phyloP scores from a whole-genome alignment of 495 filamentous ascomycete genomes.

The Penicillium fimorum region DNA sequence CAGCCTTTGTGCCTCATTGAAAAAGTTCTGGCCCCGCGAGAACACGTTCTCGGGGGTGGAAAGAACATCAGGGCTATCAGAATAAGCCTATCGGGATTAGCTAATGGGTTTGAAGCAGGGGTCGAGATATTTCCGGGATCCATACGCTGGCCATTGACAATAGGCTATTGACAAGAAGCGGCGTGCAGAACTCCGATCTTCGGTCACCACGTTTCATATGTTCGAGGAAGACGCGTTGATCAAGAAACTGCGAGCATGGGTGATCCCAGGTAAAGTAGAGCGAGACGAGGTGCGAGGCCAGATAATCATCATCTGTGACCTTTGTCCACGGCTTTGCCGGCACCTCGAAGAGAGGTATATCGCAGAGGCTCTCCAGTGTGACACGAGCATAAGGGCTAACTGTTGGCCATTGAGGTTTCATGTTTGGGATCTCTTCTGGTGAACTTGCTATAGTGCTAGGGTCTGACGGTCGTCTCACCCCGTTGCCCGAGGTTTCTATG shows the following conservation, averaged over 20 bases:
- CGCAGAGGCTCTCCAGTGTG: conserved; percentile 37
- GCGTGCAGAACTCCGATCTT: conserved; percentile 35
- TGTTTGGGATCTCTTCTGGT: conserved; percentile 17
- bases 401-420: conserved; percentile 3
- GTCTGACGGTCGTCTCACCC: conserved; percentile 6
- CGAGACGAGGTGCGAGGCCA: conserved; percentile 49
- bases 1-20: conserved; percentile 35
- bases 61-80: conserved; percentile 52
- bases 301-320: conserved; percentile 42
- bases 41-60: conserved; percentile 25
- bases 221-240: conserved; percentile 34
- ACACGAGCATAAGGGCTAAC: conserved; percentile 31
- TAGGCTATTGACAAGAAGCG: conserved; percentile 42
- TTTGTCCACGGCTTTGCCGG: conserved; percentile 46
- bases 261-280: conserved; percentile 50
- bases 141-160: conserved; percentile 42
- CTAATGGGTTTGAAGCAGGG: not conserved
- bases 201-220: conserved; percentile 28
- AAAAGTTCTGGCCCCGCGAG: conserved; percentile 35
- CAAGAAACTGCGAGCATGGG: conserved; percentile 37
- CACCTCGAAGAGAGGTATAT: conserved; percentile 37
- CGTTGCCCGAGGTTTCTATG: not conserved
- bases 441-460: conserved; percentile 13
- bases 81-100: conserved; percentile 31
- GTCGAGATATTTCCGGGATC: not conserved